Evolutionary conservation across 768 basidiomycete genomes (phyloP).

Genomic region (Chlorophyllum brunneum): DNA sequence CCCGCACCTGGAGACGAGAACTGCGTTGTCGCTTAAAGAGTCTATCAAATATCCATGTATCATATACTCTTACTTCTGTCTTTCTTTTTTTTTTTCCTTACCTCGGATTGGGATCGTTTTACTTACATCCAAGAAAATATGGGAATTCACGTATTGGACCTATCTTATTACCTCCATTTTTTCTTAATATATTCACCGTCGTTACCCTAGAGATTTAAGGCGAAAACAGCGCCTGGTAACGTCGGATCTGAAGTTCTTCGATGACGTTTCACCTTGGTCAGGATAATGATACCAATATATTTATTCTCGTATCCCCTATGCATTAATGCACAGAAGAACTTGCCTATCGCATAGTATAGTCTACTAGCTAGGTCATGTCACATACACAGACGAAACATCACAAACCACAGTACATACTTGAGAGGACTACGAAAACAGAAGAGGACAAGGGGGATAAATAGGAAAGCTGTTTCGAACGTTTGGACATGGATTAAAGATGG

Average conservation of each 20-base stretch:
- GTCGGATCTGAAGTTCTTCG: no score
- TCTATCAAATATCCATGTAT: not conserved
- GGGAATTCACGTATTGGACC: not conserved
- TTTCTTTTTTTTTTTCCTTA: not conserved
- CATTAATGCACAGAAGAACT: conserved; percentile 2
- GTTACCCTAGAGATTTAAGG: no score
- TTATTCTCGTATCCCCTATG: conserved; percentile 7
- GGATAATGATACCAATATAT: conserved; percentile 11
- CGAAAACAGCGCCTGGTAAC: no score
- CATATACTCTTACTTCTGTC: not conserved
- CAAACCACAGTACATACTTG: conserved; percentile 10
- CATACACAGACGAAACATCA: conserved; percentile 1
- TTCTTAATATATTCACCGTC: not conserved
- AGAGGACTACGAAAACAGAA: not conserved
- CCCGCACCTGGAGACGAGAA: conserved; percentile 20
- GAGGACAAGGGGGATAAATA: conserved; percentile 8
- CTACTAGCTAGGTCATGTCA: conserved; percentile 8
- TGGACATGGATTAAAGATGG: not conserved
- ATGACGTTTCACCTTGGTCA: not conserved
- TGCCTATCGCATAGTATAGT: conserved; percentile 7
- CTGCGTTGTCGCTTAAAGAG: conserved; percentile 25
- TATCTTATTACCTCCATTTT: not conserved
- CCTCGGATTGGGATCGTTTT: not conserved
- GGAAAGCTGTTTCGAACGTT: conserved; percentile 8
- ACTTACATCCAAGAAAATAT: not conserved